Percentiles rank a stretch among this genome's conserved stretches.
Conservation (phyloP, 805 yeast species). For the Jamesozyma piceae region DNA sequence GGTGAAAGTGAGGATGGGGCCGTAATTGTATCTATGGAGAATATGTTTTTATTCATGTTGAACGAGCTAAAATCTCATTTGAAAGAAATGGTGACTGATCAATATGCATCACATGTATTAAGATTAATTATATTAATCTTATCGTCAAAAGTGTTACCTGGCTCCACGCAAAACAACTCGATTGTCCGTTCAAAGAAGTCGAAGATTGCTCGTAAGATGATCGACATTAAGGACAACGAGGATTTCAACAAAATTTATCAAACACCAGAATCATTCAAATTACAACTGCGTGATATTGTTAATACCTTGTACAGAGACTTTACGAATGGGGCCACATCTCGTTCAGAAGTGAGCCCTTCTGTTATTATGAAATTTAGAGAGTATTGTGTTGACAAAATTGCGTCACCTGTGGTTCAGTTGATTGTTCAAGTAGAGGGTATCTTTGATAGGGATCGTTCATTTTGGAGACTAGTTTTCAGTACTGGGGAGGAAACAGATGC, state of each 20-base stretch:
- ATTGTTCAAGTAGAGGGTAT: constrained; percentile 73
- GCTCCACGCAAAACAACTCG: constrained; percentile 58
- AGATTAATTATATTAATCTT: constrained; percentile 62
- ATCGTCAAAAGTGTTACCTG: constrained; percentile 71
- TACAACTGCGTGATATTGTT: constrained; percentile 45
- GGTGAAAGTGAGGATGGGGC: constrained; percentile 30
- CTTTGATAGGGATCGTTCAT: constrained; percentile 60
- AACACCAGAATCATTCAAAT: constrained; percentile 61
- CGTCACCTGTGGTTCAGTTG: constrained; percentile 82
- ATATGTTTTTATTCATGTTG: constrained; percentile 52
- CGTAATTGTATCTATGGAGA: constrained; percentile 51
- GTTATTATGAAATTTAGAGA: constrained; percentile 52
- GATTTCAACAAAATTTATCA: constrained; percentile 60
- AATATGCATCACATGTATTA: constrained; percentile 82
- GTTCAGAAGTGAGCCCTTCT: constrained; percentile 23
- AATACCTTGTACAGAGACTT: constrained; percentile 31
- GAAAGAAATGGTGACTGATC: constrained; percentile 54
- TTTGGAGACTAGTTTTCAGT: constrained; percentile 58
- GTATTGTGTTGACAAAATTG: constrained; percentile 64
- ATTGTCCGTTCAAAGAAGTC: constrained; percentile 74
- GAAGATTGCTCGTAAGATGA: constrained; percentile 87
- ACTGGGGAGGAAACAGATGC: constrained; percentile 43
- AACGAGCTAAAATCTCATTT: constrained; percentile 57
- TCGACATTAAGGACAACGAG: constrained; percentile 70
- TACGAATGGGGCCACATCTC: constrained; percentile 21